These are phyloP conservation scores for Agaricus bisporus DNA, from an alignment of 768 basidiomycete genomes.

Conservation along the genomic window DNA sequence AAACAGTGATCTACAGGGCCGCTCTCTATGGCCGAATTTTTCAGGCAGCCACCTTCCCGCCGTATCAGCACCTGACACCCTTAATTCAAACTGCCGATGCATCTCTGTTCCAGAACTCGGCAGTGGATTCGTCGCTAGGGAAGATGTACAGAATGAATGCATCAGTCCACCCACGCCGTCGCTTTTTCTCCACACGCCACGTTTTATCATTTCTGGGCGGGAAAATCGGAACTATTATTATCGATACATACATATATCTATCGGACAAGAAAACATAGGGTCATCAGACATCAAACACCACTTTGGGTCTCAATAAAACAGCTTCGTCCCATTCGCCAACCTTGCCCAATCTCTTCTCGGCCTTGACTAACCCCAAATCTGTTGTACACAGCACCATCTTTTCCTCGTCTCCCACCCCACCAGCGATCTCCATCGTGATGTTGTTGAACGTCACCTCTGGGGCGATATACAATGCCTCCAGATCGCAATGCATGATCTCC, in stretches of 20 bases:
- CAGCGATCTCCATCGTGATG: slow-evolving; percentile 37
- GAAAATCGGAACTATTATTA: not conserved
- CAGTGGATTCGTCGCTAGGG: too few relatives aligned
- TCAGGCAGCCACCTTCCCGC: too few relatives aligned
- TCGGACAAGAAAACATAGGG: too few relatives aligned
- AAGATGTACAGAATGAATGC: not conserved
- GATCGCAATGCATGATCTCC: slow-evolving; percentile 49
- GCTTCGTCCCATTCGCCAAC: slow-evolving; percentile 41
- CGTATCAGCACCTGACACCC: not conserved
- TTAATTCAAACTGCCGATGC: not conserved
- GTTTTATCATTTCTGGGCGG: too few relatives aligned
- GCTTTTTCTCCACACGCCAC: too few relatives aligned
- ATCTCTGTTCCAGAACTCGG: too few relatives aligned
- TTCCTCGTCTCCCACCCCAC: slow-evolving; percentile 13
- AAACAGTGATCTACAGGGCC: slow-evolving; percentile 16
- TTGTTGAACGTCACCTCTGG: slow-evolving; percentile 36
- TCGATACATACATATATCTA: too few relatives aligned
- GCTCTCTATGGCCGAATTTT: too few relatives aligned
- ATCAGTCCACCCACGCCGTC: not conserved
- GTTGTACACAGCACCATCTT: slow-evolving; percentile 49
- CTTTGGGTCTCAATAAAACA: slow-evolving; percentile 47
- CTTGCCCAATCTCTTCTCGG: slow-evolving; percentile 32
- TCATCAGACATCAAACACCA: slow-evolving; percentile 29
- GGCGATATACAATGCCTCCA: slow-evolving; percentile 42
- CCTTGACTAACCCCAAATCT: slow-evolving; percentile 44